Base-by-base conservation (phyloP, 108 stramenopile genomes). In the Stephanodiscus minutulus region DNA sequence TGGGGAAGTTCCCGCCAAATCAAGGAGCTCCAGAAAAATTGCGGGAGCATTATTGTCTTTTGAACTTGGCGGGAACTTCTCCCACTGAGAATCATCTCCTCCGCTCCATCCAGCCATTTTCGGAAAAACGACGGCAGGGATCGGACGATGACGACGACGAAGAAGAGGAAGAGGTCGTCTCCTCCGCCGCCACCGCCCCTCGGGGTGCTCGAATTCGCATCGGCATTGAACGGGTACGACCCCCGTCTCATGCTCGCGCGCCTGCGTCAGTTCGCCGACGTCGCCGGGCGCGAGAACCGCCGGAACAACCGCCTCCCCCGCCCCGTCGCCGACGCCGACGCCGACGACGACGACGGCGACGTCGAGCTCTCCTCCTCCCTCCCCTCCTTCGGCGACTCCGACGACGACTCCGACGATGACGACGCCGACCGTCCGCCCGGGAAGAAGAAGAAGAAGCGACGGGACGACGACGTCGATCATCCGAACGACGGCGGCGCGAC, bases 161-260 rank as follows among this genome's bases (percentile, higher is more conserved):
- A 2, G 54, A 63, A 31, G 70, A n/a, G 50, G 64, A 73, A 49
- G 63, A 11, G 9, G 43, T 18, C 8, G 3, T 6, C 61, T 15
- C 9, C 25, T 3, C 46, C 17, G 18, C 56, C 57, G 1, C 67
- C 75, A 21, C 11, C 31, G 11, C 54, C 82, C 39, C 79, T 94
- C 29, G 87, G 90, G 49, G 88, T 89, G 11, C 65, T 88, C 21
- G 93, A 91, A 62, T 91, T 94, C 73, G 82, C 82, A 17, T 79
- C 88, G 8, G 86, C 88, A 25, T 66, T 94, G 50, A 90, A 91
- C 57, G 93, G 91, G 31, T 91, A 91, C 50, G 87, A 92, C 77
- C 82, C 88, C 7, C 33, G 62, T 33, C 71, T 55, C 8, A 87
- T 90, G 35, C 62, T 90, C 15, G 21, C 65, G 9, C 81, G 49